phyloP scores from a whole-genome alignment of 441 rosid species.

The Erodium moschatum region DNA sequence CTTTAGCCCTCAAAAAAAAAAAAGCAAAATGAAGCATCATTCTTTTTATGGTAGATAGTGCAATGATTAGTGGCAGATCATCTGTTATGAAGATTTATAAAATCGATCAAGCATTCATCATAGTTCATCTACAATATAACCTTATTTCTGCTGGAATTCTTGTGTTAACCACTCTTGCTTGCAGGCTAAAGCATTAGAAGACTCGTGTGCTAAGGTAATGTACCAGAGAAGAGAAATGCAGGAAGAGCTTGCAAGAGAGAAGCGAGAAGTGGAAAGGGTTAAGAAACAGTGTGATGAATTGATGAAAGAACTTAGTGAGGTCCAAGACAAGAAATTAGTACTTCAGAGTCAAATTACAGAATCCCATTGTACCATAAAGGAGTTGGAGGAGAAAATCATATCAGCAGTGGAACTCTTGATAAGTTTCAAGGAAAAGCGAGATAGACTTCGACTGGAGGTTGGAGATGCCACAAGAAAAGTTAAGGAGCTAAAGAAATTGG shows the following conservation, averaged over 20 bases:
- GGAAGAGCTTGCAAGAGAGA: constrained; percentile 42
- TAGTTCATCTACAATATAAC: not conserved
- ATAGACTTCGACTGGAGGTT: constrained; percentile 50
- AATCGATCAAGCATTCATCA: not conserved
- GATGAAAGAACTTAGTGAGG: constrained; percentile 41
- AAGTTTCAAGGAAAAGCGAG: constrained; percentile 58
- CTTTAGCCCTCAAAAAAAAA: not conserved
- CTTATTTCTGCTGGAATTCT: not conserved
- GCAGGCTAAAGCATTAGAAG: constrained; percentile 62
- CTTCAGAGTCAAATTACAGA: constrained; percentile 45
- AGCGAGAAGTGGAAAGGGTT: constrained; percentile 37
- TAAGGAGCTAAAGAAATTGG: constrained; percentile 33
- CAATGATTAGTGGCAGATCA: not conserved
- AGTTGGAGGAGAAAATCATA: constrained; percentile 67
- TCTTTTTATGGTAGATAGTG: not conserved
- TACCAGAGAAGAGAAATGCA: constrained; percentile 55
- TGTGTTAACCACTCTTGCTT: constrained; percentile 10
- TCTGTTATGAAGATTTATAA: not conserved
- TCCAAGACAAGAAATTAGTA: constrained; percentile 40
- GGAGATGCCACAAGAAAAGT: constrained; percentile 43
- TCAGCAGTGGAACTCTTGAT: constrained; percentile 78
- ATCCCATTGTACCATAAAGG: constrained; percentile 34
- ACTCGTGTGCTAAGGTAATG: constrained; percentile 47
- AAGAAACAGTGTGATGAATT: constrained; percentile 36
- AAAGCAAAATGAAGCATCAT: not conserved